A percentile compares a stretch with the other conserved stretches of the same genome.
phyloP scores from a whole-genome alignment of 208 protist genomes.

The Trypanosoma vivax region DNA sequence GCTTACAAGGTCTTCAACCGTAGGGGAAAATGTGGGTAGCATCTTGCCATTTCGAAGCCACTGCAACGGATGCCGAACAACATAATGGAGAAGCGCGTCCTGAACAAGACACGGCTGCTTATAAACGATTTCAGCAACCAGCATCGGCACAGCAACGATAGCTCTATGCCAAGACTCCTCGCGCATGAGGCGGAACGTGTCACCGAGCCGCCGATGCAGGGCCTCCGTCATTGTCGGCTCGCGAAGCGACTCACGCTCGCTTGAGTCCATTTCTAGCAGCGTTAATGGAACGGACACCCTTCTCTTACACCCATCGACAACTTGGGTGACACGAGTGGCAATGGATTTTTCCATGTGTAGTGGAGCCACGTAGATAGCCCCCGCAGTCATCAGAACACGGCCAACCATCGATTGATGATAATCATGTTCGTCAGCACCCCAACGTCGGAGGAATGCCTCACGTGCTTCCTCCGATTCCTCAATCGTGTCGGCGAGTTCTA shows the following conservation, averaged over 20 bases:
- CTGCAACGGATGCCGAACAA: slow-evolving; percentile 21
- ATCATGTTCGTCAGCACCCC: slow-evolving; percentile 17
- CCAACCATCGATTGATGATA: slow-evolving; percentile 16
- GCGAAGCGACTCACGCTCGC: neutral
- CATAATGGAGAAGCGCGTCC: slow-evolving; percentile 32
- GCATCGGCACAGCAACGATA: slow-evolving; percentile 30
- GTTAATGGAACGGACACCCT: slow-evolving; percentile 1
- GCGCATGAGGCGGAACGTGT: slow-evolving; percentile 15
- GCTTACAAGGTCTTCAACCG: slow-evolving; percentile 6
- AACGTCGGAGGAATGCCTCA: slow-evolving; percentile 9
- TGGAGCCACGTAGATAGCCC: slow-evolving; percentile 13
- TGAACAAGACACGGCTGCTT: slow-evolving; percentile 14
- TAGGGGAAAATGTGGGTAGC: neutral
- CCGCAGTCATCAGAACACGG: slow-evolving; percentile 7
- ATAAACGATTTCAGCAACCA: slow-evolving; percentile 31
- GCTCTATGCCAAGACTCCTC: slow-evolving; percentile 20
- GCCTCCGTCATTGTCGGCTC: slow-evolving; percentile 9
- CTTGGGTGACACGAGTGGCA: neutral
- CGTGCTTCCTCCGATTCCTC: slow-evolving; percentile 12
- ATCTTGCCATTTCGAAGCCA: slow-evolving; percentile 10
- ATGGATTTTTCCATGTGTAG: neutral
- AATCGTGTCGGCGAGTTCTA: slow-evolving; percentile 24
- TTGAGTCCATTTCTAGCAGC: slow-evolving; percentile 12
- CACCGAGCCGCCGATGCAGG: slow-evolving; percentile 7
- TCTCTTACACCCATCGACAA: neutral